phyloP scores from a whole-genome alignment of 2,329 filamentous ascomycete genomes.

The Huntiella savannae region DNA sequence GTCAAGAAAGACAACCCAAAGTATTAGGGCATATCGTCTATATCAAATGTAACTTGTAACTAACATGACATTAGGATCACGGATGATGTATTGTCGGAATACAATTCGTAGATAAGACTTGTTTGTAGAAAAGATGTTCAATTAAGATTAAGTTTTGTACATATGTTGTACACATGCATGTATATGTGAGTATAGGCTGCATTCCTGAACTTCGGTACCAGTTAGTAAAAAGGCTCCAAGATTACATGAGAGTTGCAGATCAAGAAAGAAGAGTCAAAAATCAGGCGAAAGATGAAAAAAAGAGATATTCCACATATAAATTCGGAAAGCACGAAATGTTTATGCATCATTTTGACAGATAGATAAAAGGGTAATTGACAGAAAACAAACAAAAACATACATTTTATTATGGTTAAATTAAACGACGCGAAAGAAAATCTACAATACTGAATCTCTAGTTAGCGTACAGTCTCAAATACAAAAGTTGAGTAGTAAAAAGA shows the following conservation, averaged over 20 bases:
- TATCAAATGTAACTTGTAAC: not conserved
- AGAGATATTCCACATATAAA: conserved; percentile 9
- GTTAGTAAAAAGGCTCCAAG: too few relatives aligned
- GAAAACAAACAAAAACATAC: conserved; percentile 3
- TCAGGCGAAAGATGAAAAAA: conserved; percentile 12
- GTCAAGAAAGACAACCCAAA: conserved; percentile 13
- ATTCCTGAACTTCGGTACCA: too few relatives aligned
- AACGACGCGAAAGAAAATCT: not conserved
- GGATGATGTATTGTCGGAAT: conserved; percentile 28
- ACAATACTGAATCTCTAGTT: conserved; percentile 1
- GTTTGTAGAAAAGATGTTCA: too few relatives aligned
- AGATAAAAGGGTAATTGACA: not conserved
- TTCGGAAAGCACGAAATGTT: conserved; percentile 11
- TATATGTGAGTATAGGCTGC: too few relatives aligned
- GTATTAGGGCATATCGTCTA: not conserved
- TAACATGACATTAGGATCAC: conserved; percentile 7
- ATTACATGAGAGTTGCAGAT: not conserved
- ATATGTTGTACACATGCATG: too few relatives aligned
- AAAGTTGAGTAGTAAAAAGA: not conserved
- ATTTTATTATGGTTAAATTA: not conserved
- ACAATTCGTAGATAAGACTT: conserved; percentile 16
- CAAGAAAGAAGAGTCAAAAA: not conserved
- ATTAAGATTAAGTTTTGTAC: too few relatives aligned
- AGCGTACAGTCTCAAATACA: not conserved
- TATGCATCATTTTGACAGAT: conserved; percentile 9